These are phyloP conservation scores for Myriosclerotinia scirpicola DNA, from an alignment of 2,329 filamentous ascomycete genomes.

Conservation along the genomic window DNA sequence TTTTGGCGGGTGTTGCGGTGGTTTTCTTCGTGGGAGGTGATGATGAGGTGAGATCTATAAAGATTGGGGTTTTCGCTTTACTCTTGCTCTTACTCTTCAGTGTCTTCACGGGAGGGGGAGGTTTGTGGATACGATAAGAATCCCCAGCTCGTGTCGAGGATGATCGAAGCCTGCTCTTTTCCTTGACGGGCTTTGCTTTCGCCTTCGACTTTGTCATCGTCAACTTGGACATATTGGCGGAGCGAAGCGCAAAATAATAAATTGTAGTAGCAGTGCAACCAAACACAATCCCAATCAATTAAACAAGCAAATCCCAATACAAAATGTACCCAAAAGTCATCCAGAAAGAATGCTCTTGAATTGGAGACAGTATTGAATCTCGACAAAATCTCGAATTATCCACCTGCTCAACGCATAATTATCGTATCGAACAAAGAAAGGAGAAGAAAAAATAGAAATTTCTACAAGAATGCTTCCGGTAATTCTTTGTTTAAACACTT, in stretches of 20 bases:
- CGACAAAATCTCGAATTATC: background rate
- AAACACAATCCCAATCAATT: too few relatives aligned
- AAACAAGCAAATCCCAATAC: background rate
- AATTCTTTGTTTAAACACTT: background rate
- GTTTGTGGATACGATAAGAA: background rate
- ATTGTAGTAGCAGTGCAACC: too few relatives aligned
- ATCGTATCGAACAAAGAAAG: background rate
- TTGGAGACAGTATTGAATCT: background rate
- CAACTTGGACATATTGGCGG: background rate
- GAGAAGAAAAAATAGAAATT: background rate
- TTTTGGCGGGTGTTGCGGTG: background rate
- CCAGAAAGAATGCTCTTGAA: background rate
- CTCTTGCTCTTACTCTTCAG: too few relatives aligned
- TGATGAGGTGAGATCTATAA: constrained; percentile 6
- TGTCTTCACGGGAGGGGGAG: too few relatives aligned
- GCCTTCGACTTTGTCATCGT: background rate
- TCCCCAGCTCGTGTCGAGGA: background rate
- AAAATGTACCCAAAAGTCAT: background rate
- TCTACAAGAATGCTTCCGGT: background rate
- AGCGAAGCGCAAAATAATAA: background rate
- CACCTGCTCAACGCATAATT: background rate
- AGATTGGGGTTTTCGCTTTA: background rate
- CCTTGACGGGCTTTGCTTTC: background rate
- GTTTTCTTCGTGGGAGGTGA: background rate
- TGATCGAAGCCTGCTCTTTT: background rate